Base-by-base conservation (phyloP, 768 basidiomycete species). In the Leccinellum rugosiceps region DNA sequence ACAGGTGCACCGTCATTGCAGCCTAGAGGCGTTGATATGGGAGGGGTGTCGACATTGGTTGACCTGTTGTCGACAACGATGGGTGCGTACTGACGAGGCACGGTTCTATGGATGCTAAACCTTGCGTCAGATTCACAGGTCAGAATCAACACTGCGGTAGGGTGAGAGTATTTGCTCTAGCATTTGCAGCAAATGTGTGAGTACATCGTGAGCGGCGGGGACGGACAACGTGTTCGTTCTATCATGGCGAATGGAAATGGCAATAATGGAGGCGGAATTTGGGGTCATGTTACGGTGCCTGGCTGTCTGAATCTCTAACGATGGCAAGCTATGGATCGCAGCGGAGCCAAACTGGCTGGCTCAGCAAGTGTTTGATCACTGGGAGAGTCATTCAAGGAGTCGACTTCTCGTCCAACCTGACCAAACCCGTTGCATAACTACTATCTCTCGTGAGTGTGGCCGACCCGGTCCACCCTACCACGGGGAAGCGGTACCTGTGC, bases 311-410 rank as follows among this genome's bases (percentile, higher is more conserved):
- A n/a, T 53, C 15, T 55, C 61, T 7, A 60, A 53, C 8, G 53
- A 58, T 10, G 49, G 53, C 4, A 32, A 10, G 8, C n/a, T n/a
- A n/a, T 50, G 53, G 55, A 49, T 59, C 38, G 58, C 55, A 44
- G 55, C 35, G 1, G 58, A 55, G 7, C 44, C 58, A 15, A 35
- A 10, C 34, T 35, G 26, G 26, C 26, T 6, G 26, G 26, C 26
- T 26, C 26, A 26, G 6, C 26, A 26, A 35, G 15, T 35, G 3
- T 35, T 35, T 10, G 34, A 35, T 35, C 34, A 9, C 34, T 35
- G 34, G 8, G 4, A 15, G 34, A 35, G 9, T 35, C 34, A 9
- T 35, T 15, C 15, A 15, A 3, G 34, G 34, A 10, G 34, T 35
- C 8, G 11, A 35, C 15, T 35, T 35, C 34, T 35, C 34, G 15